phyloP scores from a whole-genome alignment of 345 rosid genomes.

The Syzygium aqueum region DNA sequence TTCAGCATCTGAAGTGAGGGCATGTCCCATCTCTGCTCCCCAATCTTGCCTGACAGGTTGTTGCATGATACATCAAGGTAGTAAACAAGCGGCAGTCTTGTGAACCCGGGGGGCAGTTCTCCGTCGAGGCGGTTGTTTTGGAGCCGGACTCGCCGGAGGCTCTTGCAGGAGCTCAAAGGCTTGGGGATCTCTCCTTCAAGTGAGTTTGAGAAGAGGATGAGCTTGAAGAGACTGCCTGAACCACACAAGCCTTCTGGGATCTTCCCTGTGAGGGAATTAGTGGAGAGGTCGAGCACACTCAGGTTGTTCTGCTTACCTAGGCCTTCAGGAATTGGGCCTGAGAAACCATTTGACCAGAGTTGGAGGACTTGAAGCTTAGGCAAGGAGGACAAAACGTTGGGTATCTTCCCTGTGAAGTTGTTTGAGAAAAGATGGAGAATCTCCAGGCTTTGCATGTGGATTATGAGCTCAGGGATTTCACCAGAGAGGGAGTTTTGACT shows the following conservation, averaged over 20 bases:
- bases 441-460: slow-evolving; percentile 49
- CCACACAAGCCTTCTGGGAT: slow-evolving; percentile 60
- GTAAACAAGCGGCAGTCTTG: slow-evolving; percentile 48
- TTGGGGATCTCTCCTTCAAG: slow-evolving; percentile 49
- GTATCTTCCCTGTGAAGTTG: slow-evolving; percentile 56
- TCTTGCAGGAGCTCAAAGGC: slow-evolving; percentile 40
- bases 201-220: slow-evolving; percentile 79
- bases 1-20: slow-evolving; percentile 68
- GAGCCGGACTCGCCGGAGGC: slow-evolving; percentile 66
- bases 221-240: slow-evolving; percentile 63
- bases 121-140: slow-evolving; percentile 61
- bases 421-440: slow-evolving; percentile 87
- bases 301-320: slow-evolving; percentile 64
- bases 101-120: slow-evolving; percentile 39
- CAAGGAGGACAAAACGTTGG: slow-evolving; percentile 45
- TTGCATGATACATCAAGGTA: slow-evolving; percentile 74
- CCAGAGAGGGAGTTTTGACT: slow-evolving; percentile 72
- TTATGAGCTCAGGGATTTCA: slow-evolving; percentile 51
- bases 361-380: slow-evolving; percentile 78
- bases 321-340: slow-evolving; percentile 56
- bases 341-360: slow-evolving; percentile 69
- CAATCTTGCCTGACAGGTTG: slow-evolving; percentile 47
- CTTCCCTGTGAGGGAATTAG: slow-evolving; percentile 60
- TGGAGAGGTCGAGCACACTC: slow-evolving; percentile 74
- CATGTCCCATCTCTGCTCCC: slow-evolving; percentile 52